Percentiles rank a stretch among this genome's conserved stretches.
Evolutionary conservation across 805 yeast species (phyloP).

Genomic region (Clavispora santaluciae): DNA sequence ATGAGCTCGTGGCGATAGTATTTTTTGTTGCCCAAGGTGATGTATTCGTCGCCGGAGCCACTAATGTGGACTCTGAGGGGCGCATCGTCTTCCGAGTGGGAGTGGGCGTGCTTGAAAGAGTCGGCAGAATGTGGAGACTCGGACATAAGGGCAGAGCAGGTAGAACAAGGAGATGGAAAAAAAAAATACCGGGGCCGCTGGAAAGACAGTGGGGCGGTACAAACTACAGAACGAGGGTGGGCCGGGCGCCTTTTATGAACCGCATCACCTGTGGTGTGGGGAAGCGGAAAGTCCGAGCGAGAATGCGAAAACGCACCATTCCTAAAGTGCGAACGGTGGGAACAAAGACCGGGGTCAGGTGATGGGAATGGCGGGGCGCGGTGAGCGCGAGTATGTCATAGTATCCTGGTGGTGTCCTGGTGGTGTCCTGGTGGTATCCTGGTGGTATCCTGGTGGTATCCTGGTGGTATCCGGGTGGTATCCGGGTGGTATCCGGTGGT

Average conservation of each 20-base stretch:
- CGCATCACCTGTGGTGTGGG: constrained; percentile 1
- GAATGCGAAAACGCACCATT: constrained; percentile 1
- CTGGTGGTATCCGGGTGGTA: no score
- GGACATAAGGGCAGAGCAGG: not conserved
- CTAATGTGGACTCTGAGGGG: constrained; percentile 8
- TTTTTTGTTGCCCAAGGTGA: constrained; percentile 37
- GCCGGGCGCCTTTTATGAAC: not conserved
- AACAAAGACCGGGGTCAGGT: no score
- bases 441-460: no score
- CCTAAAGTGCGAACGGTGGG: not conserved
- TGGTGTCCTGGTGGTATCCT: no score
- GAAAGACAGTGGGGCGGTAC: no score
- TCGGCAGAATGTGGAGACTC: not conserved
- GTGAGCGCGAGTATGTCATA: no score
- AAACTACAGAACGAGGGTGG: no score
- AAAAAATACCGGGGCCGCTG: no score
- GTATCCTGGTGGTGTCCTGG: no score
- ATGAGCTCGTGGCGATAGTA: constrained; percentile 53
- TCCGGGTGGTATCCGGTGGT: no score
- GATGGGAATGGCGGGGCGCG: no score
- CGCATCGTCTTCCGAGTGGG: not conserved
- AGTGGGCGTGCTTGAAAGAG: not conserved
- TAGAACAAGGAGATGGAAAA: not conserved
- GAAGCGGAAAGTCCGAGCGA: not conserved
- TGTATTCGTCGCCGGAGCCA: constrained; percentile 38